Evolutionary conservation across 495 filamentous ascomycete genomes (phyloP).

Genomic region (Trichoderma asperelloides): DNA sequence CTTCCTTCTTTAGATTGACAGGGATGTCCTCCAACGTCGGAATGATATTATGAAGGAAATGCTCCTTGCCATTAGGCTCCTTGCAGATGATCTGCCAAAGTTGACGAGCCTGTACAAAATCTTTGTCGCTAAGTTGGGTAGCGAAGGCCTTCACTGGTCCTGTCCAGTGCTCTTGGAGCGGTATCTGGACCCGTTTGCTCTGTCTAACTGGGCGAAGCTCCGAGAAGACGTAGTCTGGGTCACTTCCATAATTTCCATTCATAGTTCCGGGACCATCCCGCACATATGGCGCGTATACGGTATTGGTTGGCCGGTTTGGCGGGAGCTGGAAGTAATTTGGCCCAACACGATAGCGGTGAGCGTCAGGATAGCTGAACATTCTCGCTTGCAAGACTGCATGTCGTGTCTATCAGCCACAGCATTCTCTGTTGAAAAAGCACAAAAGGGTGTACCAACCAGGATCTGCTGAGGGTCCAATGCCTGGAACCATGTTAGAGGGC

Average conservation of each 20-base stretch:
- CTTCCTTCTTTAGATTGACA: not conserved
- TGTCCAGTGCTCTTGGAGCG: not conserved
- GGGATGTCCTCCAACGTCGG: not conserved
- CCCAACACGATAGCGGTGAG: constrained; percentile 59
- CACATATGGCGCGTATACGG: not conserved
- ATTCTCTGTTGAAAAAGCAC: not conserved
- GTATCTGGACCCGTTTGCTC: not conserved
- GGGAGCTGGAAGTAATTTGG: constrained; percentile 55
- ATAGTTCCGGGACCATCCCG: not conserved
- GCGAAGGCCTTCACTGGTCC: not conserved
- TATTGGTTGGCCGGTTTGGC: constrained; percentile 16
- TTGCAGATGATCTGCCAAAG: not conserved
- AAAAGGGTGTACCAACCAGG: constrained; percentile 17
- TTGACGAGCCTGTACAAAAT: not conserved
- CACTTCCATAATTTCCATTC: not conserved
- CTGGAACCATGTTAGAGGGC: constrained; percentile 65
- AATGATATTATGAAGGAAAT: not conserved
- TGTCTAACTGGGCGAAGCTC: not conserved
- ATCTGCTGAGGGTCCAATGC: constrained; percentile 52
- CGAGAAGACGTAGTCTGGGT: not conserved
- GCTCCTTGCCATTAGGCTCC: not conserved
- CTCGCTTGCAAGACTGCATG: constrained; percentile 54
- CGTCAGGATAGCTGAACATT: constrained; percentile 62
- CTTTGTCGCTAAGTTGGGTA: not conserved
- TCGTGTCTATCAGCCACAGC: not conserved